Percentiles rank a stretch among this genome's conserved stretches.
Evolutionary conservation across 176 grass and related monocot genomes (phyloP).

Genomic region (Carex pumila): DNA sequence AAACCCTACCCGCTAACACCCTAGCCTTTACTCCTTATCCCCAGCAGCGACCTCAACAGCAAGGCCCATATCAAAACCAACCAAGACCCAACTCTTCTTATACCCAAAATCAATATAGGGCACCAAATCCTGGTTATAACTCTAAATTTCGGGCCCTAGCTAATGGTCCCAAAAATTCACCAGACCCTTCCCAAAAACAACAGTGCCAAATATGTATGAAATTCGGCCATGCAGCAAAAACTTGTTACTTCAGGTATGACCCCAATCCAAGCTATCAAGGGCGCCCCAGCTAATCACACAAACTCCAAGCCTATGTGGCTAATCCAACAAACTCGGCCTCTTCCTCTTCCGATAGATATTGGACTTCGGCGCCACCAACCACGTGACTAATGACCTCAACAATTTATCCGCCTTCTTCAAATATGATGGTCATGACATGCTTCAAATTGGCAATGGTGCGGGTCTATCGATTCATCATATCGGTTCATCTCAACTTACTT

Average conservation of each 20-base stretch:
- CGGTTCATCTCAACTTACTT: neutral
- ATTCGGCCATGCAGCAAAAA: neutral
- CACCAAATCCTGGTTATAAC: too few species aligned
- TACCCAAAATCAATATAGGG: too few species aligned
- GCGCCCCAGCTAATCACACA: neutral
- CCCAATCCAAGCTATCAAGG: neutral
- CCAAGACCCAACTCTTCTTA: too few species aligned
- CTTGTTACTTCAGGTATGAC: neutral
- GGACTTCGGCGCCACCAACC: neutral
- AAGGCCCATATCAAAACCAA: too few species aligned
- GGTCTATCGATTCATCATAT: neutral
- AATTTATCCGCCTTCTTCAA: neutral
- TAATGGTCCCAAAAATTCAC: too few species aligned
- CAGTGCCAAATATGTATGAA: neutral
- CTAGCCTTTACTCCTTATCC: too few species aligned
- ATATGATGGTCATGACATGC: neutral
- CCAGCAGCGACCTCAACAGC: too few species aligned
- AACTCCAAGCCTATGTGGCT: neutral
- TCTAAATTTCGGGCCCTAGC: neutral
- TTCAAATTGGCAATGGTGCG: neutral
- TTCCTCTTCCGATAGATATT: neutral
- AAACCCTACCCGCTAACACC: too few species aligned
- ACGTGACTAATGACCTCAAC: neutral
- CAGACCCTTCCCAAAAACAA: accelerated
- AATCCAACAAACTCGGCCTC: neutral